Conservation (phyloP, 495 filamentous ascomycete species). For the Penicillium odoratum region DNA sequence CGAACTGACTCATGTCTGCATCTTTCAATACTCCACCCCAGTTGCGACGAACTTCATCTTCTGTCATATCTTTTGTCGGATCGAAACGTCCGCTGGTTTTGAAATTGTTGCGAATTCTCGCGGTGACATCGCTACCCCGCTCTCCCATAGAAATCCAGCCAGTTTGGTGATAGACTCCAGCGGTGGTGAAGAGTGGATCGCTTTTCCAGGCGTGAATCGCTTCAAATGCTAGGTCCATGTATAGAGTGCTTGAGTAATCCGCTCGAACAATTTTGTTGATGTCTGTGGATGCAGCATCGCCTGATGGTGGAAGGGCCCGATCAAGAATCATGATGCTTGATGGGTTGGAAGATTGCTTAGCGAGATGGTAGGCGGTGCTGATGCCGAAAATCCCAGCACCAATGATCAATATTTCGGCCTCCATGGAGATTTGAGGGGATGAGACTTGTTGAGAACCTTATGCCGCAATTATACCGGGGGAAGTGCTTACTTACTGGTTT, state of each 20-base stretch:
- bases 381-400: slow-evolving; percentile 48
- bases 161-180: slow-evolving; percentile 28
- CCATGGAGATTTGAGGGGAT: slow-evolving; percentile 2
- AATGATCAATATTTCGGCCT: slow-evolving; percentile 36
- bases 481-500: too few species aligned
- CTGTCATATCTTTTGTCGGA: slow-evolving; percentile 23
- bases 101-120: slow-evolving; percentile 37
- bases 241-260: slow-evolving; percentile 35
- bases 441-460: too few species aligned
- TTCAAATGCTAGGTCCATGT: slow-evolving; percentile 34
- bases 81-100: slow-evolving; percentile 16
- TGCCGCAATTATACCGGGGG: too few species aligned
- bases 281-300: slow-evolving; percentile 31
- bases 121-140: slow-evolving; percentile 27
- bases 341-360: slow-evolving; percentile 19
- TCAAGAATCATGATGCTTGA: slow-evolving; percentile 37
- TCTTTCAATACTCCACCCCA: slow-evolving; percentile 34
- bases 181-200: slow-evolving; percentile 24
- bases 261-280: slow-evolving; percentile 39
- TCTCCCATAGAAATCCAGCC: slow-evolving; percentile 42
- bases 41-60: slow-evolving; percentile 27
- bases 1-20: slow-evolving; percentile 28
- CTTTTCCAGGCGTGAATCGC: slow-evolving; percentile 31
- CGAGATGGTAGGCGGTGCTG: slow-evolving; percentile 45
- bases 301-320: slow-evolving; percentile 30